Evolutionary conservation across 768 basidiomycete genomes (phyloP).

Genomic region (Pleurotus salmoneostramineus): DNA sequence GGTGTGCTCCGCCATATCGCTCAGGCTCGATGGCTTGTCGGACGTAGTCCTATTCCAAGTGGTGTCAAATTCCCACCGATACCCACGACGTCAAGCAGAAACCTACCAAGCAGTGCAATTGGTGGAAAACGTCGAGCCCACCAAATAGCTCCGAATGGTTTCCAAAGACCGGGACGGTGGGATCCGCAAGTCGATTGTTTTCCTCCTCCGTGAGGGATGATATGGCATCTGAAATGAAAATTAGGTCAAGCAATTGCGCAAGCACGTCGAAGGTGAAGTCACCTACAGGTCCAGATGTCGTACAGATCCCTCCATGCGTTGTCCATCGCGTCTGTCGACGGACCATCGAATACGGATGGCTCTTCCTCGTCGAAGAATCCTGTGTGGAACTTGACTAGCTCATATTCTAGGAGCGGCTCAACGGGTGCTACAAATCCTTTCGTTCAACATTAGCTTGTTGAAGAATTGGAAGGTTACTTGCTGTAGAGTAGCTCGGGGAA

Average conservation of each 20-base stretch:
- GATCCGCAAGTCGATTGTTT: constrained; percentile 15
- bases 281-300: constrained; percentile 12
- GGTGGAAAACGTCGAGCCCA: constrained; percentile 21
- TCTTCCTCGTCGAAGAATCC: constrained; percentile 5
- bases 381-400: neutral
- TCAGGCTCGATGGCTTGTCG: constrained; percentile 12
- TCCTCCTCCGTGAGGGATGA: constrained; percentile 15
- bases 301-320: constrained; percentile 17
- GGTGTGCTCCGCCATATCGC: constrained; percentile 12
- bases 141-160: constrained; percentile 15
- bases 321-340: constrained; percentile 15
- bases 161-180: constrained; percentile 15
- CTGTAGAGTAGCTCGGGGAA: neutral
- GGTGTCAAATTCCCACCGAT: too few species aligned
- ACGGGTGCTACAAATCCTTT: neutral
- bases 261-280: neutral
- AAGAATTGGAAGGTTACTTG: neutral
- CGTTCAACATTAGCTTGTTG: neutral
- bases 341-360: constrained; percentile 6
- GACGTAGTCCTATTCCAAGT: constrained; percentile 12
- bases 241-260: neutral
- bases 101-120: constrained; percentile 21
- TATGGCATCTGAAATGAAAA: constrained; percentile 7
- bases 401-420: neutral
- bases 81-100: neutral